These are phyloP conservation scores for Pleurotus salmoneostramineus DNA, from an alignment of 768 basidiomycete species.

Conservation along the genomic window DNA sequence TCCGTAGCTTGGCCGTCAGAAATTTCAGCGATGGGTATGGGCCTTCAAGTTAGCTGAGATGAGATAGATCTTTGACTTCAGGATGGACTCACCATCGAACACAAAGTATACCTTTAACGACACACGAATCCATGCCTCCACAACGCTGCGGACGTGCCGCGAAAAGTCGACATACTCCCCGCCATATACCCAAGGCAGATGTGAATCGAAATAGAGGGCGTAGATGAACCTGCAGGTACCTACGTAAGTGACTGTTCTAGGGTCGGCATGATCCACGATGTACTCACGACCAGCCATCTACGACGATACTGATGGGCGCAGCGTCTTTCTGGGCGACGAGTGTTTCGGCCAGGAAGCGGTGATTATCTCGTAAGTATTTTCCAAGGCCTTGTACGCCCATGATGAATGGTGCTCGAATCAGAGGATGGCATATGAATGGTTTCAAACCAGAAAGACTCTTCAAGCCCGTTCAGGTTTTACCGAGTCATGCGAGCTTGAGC, in stretches of 20 bases:
- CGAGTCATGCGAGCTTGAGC: constrained; percentile 3
- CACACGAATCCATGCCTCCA: constrained; percentile 64
- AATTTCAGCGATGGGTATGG: constrained; percentile 72
- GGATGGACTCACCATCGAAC: constrained; percentile 72
- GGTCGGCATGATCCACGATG: constrained; percentile 8
- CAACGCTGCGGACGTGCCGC: constrained; percentile 42
- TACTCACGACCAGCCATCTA: constrained; percentile 89
- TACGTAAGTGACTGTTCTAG: constrained; percentile 9
- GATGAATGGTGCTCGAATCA: neutral
- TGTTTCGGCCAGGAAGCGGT: constrained; percentile 34
- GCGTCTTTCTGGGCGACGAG: constrained; percentile 17
- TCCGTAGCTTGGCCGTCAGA: constrained; percentile 56
- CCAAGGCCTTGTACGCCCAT: constrained; percentile 56
- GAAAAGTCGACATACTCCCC: constrained; percentile 69
- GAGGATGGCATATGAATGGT: neutral
- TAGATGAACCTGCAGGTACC: constrained; percentile 64
- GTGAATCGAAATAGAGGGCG: constrained; percentile 53
- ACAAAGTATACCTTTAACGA: constrained; percentile 70
- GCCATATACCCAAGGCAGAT: constrained; percentile 81
- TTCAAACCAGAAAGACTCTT: constrained; percentile 12
- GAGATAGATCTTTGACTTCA: no score
- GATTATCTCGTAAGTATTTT: constrained; percentile 48
- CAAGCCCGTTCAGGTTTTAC: constrained; percentile 12
- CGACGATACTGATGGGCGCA: constrained; percentile 48
- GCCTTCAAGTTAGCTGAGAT: constrained; percentile 37